phyloP scores from a whole-genome alignment of 73 alveolate species.

The Blepharisma japonicum region DNA sequence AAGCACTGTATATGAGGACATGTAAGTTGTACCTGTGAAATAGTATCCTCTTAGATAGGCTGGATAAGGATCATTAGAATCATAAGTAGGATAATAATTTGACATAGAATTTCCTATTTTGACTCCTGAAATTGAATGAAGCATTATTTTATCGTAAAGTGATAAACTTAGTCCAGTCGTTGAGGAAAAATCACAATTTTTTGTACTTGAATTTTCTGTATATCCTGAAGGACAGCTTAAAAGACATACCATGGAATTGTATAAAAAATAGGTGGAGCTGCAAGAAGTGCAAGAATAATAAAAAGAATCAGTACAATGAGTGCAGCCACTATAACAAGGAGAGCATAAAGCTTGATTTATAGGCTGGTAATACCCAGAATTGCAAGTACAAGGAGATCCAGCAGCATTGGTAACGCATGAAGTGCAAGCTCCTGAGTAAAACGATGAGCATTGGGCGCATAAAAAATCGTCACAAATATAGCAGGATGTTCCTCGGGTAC shows the following conservation, averaged over 20 bases:
- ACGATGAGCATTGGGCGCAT: neutral
- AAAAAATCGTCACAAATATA: slow-evolving; percentile 3
- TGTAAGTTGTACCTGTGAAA: neutral
- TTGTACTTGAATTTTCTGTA: neutral
- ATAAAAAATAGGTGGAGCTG: slow-evolving; percentile 2
- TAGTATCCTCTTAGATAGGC: slow-evolving; percentile 6
- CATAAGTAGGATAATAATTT: slow-evolving; percentile 10
- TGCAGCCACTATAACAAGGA: neutral
- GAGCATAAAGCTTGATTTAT: neutral
- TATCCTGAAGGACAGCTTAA: neutral
- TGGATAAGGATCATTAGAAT: slow-evolving; percentile 6
- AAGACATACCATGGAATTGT: neutral
- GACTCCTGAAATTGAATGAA: neutral
- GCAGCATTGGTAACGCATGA: slow-evolving; percentile 19
- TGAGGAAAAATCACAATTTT: slow-evolving; percentile 4
- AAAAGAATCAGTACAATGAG: neutral
- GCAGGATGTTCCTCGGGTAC: neutral
- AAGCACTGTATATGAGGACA: neutral
- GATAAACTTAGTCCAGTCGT: neutral
- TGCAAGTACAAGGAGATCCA: slow-evolving; percentile 15
- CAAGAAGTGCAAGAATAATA: neutral
- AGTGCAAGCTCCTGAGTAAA: neutral
- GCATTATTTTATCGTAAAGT: neutral
- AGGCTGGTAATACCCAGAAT: neutral
- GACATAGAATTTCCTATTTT: neutral